Base-by-base conservation (phyloP, 768 basidiomycete genomes). In the Sporobolomyces phaffii region DNA sequence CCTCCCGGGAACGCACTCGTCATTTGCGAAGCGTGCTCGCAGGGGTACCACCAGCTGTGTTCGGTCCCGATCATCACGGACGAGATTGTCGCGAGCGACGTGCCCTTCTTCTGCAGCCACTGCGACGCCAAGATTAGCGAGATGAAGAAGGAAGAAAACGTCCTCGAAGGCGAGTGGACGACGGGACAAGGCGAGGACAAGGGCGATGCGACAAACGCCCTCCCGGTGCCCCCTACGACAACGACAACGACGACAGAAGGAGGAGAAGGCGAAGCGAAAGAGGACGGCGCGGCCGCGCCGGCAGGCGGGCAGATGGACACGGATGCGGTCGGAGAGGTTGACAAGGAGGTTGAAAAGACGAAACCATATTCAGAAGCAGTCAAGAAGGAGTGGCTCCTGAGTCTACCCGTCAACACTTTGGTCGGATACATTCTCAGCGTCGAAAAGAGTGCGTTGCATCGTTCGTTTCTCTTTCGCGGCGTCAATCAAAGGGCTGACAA, bases 1-100 rank as follows among this genome's bases (percentile, higher is more conserved):
- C 60, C 66, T n/a, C 54, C 26, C n/a, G 66, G 57, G 29, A 68
- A 68, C 44, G 60, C 65, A 47, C 65, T 70, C 61, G 69, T 70
- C 14, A 70, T 70, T 47, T 70, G 69, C 52, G 69, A 70, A 1
- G 20, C 57, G 8, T 70, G 69, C 51, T 50, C 57, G 47, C 49
- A 49, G 18, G 64, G 69, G 14, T 70, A 33, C 31, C 69, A 70
- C 38, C 69, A 70, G 26, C 56, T 70, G 24, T 70, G 69, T 43
- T 18, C 45, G 31, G 6, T 33, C 11, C 69, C 69, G 7, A n/a
- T 18, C 11, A 56, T 70, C 28, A 26, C 40, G n/a, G 52, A 50
- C 45, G 51, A 60, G 9, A 26, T 64, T 17, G 65, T 70, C 57
- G 56, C 52, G 28, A 60, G 57, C 22, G 45, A 59, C 36, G 28